phyloP scores from a whole-genome alignment of 805 yeast species.

The Ogataea chonburiensis region DNA sequence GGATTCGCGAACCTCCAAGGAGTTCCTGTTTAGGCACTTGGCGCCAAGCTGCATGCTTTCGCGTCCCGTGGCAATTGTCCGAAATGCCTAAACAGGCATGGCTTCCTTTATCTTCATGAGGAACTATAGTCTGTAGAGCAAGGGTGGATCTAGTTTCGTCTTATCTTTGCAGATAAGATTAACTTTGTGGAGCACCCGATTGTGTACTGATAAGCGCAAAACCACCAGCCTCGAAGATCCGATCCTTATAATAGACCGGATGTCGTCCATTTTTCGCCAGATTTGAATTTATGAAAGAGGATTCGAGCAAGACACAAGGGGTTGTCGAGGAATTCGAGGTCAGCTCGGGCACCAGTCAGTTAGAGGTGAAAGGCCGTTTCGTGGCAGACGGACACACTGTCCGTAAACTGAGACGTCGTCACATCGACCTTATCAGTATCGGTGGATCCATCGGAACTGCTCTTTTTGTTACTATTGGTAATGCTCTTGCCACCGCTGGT shows the following conservation, averaged over 20 bases:
- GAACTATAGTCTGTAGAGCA: too few relatives aligned
- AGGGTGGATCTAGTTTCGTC: too few relatives aligned
- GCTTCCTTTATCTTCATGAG: too few relatives aligned
- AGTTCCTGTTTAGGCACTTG: neutral
- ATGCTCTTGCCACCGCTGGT: slow-evolving; percentile 63
- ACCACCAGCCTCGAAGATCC: too few relatives aligned
- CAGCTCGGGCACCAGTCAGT: slow-evolving; percentile 1
- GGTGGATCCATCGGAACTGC: slow-evolving; percentile 86
- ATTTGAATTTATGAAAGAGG: neutral
- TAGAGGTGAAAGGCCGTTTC: slow-evolving; percentile 3
- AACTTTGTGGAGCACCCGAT: too few relatives aligned
- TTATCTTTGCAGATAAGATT: too few relatives aligned
- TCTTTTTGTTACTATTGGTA: slow-evolving; percentile 69
- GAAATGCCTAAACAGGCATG: too few relatives aligned
- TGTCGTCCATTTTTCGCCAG: too few relatives aligned
- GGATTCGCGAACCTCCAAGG: neutral
- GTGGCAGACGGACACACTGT: slow-evolving; percentile 19
- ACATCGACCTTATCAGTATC: slow-evolving; percentile 74
- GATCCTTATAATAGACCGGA: too few relatives aligned
- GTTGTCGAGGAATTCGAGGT: slow-evolving; percentile 9
- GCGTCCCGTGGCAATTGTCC: too few relatives aligned
- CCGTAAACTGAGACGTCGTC: slow-evolving; percentile 40
- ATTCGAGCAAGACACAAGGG: neutral
- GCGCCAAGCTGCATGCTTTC: too few relatives aligned
- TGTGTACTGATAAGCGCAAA: too few relatives aligned